These are phyloP conservation scores for Vitis labrusca DNA, from an alignment of 164 flowering plant species.

Conservation along the genomic window DNA sequence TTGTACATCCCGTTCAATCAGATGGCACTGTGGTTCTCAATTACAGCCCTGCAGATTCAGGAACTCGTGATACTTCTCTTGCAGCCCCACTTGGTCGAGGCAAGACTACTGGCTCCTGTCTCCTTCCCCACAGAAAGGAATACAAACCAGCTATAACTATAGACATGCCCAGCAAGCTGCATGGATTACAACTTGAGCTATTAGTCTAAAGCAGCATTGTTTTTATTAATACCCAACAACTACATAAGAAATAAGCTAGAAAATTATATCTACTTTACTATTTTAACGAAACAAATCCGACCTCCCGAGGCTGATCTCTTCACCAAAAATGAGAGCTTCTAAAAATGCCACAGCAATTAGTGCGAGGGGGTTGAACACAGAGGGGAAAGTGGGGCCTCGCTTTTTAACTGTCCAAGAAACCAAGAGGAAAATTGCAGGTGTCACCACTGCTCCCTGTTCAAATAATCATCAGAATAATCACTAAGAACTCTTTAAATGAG, in stretches of 20 bases:
- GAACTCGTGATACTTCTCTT: too few relatives aligned
- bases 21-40: too few relatives aligned
- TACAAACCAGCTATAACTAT: slow-evolving; percentile 41
- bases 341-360: slow-evolving; percentile 35
- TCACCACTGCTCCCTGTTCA: slow-evolving; percentile 50
- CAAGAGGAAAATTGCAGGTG: slow-evolving; percentile 48
- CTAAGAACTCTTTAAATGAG: background rate
- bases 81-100: too few relatives aligned
- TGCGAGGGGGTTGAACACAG: slow-evolving; percentile 52
- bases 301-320: slow-evolving; percentile 35
- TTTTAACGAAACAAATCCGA: background rate
- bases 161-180: slow-evolving; percentile 45
- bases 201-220: too few relatives aligned
- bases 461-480: background rate
- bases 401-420: slow-evolving; percentile 31
- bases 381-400: slow-evolving; percentile 46
- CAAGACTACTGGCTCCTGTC: slow-evolving; percentile 6
- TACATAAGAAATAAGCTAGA: background rate
- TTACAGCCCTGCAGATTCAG: too few relatives aligned
- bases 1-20: too few relatives aligned
- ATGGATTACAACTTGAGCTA: background rate
- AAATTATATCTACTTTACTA: background rate
- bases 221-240: too few relatives aligned
- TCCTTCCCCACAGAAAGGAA: slow-evolving; percentile 39
- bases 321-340: slow-evolving; percentile 42